These are phyloP conservation scores for Stachybotrys chartarum DNA, from an alignment of 2,329 filamentous ascomycete genomes.

Conservation along the genomic window DNA sequence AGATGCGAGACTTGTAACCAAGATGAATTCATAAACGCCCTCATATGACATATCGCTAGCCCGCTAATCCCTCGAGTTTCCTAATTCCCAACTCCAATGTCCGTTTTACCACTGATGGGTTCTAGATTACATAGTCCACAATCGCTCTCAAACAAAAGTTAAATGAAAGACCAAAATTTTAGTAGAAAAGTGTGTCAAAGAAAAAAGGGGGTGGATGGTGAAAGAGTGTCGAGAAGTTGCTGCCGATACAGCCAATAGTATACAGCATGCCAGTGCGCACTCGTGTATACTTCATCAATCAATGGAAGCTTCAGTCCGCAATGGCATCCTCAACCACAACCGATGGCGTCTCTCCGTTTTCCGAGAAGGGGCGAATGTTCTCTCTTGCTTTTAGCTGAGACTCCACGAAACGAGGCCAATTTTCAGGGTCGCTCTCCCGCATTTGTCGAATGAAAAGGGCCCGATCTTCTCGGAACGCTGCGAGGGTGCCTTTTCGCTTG, in stretches of 20 bases:
- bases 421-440: conserved; percentile 56
- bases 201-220: neutral
- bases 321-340: conserved; percentile 32
- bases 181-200: neutral
- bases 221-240: neutral
- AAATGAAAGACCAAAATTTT: neutral
- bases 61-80: neutral
- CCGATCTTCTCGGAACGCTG: conserved; percentile 52
- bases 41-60: neutral
- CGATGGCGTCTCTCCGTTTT: conserved; percentile 11
- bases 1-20: neutral
- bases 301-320: conserved; percentile 22
- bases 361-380: conserved; percentile 32
- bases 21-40: neutral
- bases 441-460: conserved; percentile 41
- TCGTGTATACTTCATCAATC: neutral
- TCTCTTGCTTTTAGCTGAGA: conserved; percentile 51
- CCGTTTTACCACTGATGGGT: neutral
- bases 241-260: neutral
- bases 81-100: neutral
- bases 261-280: neutral
- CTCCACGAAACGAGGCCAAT: conserved; percentile 58
- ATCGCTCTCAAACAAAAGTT: neutral
- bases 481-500: conserved; percentile 50
- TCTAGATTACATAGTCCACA: neutral